A percentile compares a stretch with the other conserved stretches of the same genome.
Evolutionary conservation across 2,329 filamentous ascomycete species (phyloP).

Genomic region (Arachnopeziza araneosa): DNA sequence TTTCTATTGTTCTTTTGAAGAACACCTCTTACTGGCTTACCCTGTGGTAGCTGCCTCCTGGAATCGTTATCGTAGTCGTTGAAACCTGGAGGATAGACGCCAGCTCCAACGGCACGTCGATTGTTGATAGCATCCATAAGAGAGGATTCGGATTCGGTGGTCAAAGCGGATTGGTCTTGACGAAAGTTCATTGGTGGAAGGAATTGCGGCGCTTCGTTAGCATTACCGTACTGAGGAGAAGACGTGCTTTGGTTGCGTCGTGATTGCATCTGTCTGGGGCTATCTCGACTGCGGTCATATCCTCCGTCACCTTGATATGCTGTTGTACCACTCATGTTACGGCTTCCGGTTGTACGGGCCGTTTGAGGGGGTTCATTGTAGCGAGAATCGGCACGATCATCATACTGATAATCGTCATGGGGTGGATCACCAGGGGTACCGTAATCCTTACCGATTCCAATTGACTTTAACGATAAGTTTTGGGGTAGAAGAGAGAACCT

Average conservation of each 20-base stretch:
- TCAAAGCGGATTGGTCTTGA: slow-evolving; percentile 24
- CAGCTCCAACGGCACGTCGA: slow-evolving; percentile 6
- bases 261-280: slow-evolving; percentile 32
- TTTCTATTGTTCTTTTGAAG: slow-evolving; percentile 80
- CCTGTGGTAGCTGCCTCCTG: slow-evolving; percentile 6
- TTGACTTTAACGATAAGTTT: slow-evolving; percentile 59
- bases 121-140: slow-evolving; percentile 22
- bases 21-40: slow-evolving; percentile 39
- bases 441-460: slow-evolving; percentile 52
- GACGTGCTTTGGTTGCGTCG: slow-evolving; percentile 32
- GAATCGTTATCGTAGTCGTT: slow-evolving; percentile 21
- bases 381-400: slow-evolving; percentile 21
- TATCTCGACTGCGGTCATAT: slow-evolving; percentile 26
- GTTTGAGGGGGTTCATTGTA: slow-evolving; percentile 21
- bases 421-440: slow-evolving; percentile 19
- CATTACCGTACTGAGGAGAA: slow-evolving; percentile 35
- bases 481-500: slow-evolving; percentile 67
- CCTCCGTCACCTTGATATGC: slow-evolving; percentile 20
- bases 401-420: slow-evolving; percentile 16
- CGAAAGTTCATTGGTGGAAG: slow-evolving; percentile 27
- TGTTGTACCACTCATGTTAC: slow-evolving; percentile 22
- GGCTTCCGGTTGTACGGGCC: slow-evolving; percentile 10
- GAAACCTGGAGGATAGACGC: slow-evolving; percentile 19
- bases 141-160: slow-evolving; percentile 29
- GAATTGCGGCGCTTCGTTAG: slow-evolving; percentile 20